Conservation (phyloP, 345 rosid species). For the Murraya koenigii region DNA sequence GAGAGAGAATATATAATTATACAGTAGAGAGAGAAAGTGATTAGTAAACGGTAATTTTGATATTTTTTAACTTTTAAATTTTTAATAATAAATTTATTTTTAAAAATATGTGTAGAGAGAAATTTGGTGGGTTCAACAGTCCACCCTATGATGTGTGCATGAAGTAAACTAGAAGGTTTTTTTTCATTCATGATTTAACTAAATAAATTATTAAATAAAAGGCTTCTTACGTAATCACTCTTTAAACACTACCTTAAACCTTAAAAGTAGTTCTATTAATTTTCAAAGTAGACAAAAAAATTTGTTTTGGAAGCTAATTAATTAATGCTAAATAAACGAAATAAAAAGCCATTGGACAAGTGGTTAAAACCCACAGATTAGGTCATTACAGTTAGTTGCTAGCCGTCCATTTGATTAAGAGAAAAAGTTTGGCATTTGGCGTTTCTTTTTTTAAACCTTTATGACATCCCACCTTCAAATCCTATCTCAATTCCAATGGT, state of each 20-base stretch:
- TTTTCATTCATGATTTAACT: too few species aligned
- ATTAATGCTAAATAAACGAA: not conserved
- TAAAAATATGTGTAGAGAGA: too few species aligned
- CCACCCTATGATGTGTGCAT: not conserved
- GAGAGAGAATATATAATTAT: too few species aligned
- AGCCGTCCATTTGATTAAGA: not conserved
- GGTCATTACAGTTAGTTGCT: not conserved
- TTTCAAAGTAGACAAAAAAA: not conserved
- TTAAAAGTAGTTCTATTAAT: not conserved
- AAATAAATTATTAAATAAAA: too few species aligned
- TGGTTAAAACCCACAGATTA: not conserved
- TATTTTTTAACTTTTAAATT: too few species aligned
- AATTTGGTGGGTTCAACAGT: too few species aligned
- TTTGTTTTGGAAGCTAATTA: not conserved
- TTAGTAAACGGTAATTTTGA: too few species aligned
- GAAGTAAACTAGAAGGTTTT: too few species aligned
- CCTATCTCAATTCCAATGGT: conserved; percentile 10
- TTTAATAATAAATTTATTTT: too few species aligned
- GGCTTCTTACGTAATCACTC: not conserved
- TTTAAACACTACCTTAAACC: not conserved
- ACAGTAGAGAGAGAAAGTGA: too few species aligned
- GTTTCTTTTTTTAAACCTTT: not conserved
- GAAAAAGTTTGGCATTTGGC: not conserved
- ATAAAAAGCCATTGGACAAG: not conserved
- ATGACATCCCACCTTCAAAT: not conserved